phyloP scores from a whole-genome alignment of 768 basidiomycete species.

The Suillus paluster region DNA sequence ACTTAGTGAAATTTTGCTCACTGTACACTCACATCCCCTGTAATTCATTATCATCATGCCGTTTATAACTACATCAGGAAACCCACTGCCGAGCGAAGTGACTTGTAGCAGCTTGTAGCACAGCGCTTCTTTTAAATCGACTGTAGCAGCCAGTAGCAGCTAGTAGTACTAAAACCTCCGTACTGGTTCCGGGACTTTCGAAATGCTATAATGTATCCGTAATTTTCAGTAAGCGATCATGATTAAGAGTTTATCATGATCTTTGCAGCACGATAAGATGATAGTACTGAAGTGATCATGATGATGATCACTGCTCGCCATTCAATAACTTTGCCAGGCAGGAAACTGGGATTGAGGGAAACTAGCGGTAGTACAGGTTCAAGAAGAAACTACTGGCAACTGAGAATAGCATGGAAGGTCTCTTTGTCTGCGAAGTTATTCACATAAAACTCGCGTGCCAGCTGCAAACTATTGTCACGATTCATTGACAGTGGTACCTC shows the following conservation, averaged over 20 bases:
- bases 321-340: neutral
- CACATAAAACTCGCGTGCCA: conserved; percentile 1
- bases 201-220: neutral
- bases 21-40: too few species aligned
- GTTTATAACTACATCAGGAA: too few species aligned
- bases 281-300: too few species aligned
- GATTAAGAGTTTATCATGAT: neutral
- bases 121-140: too few species aligned
- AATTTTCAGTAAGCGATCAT: neutral
- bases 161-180: too few species aligned
- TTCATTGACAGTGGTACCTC: neutral
- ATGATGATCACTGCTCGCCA: neutral
- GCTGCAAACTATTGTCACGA: conserved; percentile 6
- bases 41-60: too few species aligned
- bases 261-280: neutral
- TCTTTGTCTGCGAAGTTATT: conserved; percentile 17
- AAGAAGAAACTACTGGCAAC: neutral
- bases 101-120: too few species aligned
- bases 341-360: neutral
- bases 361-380: neutral
- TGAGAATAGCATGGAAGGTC: conserved; percentile 11
- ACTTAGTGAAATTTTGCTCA: too few species aligned
- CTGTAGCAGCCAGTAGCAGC: too few species aligned
- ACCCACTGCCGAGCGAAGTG: too few species aligned
- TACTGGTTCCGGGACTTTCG: too few species aligned